Percentiles rank a stretch among this genome's conserved stretches.
These are phyloP conservation scores for Bretschneidera sinensis DNA, from an alignment of 345 rosid genomes.

Conservation along the genomic window DNA sequence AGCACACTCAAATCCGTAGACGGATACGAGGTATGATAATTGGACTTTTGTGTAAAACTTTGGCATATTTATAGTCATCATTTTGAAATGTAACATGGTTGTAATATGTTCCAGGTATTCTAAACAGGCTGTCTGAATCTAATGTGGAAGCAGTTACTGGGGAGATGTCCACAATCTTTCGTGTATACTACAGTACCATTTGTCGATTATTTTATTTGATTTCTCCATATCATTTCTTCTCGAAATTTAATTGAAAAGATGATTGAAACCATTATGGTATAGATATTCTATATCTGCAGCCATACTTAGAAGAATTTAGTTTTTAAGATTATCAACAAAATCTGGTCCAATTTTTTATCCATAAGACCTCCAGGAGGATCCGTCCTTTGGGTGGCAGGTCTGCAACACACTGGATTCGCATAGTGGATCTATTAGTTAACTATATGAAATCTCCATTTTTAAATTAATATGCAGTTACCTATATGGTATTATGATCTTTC, in stretches of 20 bases:
- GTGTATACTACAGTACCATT: conserved; percentile 37
- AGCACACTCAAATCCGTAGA: conserved; percentile 60
- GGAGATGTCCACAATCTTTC: conserved; percentile 61
- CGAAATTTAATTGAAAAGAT: too few relatives aligned
- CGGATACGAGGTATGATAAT: conserved; percentile 60
- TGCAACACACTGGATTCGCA: neutral
- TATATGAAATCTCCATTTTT: too few relatives aligned
- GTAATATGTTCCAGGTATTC: conserved; percentile 57
- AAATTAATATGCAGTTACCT: neutral
- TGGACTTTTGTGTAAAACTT: conserved; percentile 11
- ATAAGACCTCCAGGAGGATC: neutral
- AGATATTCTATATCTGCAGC: too few relatives aligned
- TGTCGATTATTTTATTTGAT: neutral
- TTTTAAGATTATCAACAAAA: too few relatives aligned
- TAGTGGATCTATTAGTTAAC: neutral
- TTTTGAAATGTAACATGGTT: conserved; percentile 11
- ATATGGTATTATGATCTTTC: neutral
- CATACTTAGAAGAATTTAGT: too few relatives aligned
- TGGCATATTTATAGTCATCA: neutral
- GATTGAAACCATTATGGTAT: too few relatives aligned
- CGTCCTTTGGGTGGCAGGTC: neutral
- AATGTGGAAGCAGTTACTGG: conserved; percentile 82
- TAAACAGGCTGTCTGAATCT: conserved; percentile 78
- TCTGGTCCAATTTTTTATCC: too few relatives aligned
- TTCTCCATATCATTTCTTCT: neutral